Conservation (phyloP, 169 alveolate genomes). For the Miamiensis avidus region DNA sequence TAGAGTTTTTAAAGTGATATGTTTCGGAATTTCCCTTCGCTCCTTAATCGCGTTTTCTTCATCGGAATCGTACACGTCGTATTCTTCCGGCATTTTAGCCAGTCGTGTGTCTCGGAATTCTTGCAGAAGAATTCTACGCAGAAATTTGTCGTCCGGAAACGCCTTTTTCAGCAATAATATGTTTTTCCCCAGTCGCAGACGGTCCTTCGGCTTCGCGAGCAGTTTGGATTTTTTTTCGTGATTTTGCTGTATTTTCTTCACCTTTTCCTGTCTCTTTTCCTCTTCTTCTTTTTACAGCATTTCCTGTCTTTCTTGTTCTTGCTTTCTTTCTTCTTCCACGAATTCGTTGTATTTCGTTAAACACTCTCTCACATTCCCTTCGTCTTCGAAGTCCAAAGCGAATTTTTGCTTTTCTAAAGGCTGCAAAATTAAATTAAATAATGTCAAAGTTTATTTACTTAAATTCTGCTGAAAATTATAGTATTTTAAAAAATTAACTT, state of each 20-base stretch:
- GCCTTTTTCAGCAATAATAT: conserved; percentile 16
- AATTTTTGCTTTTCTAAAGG: background rate
- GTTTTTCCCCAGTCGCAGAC: conserved; percentile 19
- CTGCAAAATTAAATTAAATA: background rate
- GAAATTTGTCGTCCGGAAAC: conserved; percentile 33
- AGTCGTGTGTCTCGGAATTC: conserved; percentile 34
- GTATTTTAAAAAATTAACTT: no score
- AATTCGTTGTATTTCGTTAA: background rate
- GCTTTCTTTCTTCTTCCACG: background rate
- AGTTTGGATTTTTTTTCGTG: background rate
- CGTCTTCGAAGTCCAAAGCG: background rate
- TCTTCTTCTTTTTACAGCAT: background rate
- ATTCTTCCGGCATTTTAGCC: conserved; percentile 36
- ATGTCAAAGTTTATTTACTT: no score
- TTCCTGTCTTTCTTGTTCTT: background rate
- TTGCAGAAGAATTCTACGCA: conserved; percentile 21
- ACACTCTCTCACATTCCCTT: background rate
- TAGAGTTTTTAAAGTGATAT: conserved; percentile 20
- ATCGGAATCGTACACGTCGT: conserved; percentile 30
- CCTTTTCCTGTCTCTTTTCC: background rate
- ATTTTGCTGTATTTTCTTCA: background rate
- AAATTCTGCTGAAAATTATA: no score
- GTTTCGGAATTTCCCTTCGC: conserved; percentile 8
- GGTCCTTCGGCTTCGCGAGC: conserved; percentile 16
- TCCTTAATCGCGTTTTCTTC: conserved; percentile 27